These are phyloP conservation scores for Ganoderma sp. DNA, from an alignment of 1,284 basidiomycete genomes.

Conservation along the genomic window DNA sequence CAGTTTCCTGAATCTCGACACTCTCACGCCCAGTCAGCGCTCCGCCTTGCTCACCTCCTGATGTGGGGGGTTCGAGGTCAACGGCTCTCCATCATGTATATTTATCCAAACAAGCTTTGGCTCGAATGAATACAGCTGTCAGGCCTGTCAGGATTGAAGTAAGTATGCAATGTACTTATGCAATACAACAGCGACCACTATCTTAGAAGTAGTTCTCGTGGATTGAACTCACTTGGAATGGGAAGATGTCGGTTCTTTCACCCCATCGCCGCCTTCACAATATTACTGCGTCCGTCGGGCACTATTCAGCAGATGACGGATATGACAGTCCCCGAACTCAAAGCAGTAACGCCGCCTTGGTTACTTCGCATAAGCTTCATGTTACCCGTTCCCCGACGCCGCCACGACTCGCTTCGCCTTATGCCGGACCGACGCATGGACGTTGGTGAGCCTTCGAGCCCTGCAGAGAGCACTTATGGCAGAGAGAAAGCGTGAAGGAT, in stretches of 20 bases:
- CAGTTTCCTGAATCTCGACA: background rate
- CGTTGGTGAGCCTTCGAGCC: background rate
- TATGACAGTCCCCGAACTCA: background rate
- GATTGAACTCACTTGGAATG: background rate
- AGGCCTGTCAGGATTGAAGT: background rate
- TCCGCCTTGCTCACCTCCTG: no score
- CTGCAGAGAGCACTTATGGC: background rate
- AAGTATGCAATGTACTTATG: background rate
- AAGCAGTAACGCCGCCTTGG: slow-evolving; percentile 1
- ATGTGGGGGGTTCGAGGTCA: no score
- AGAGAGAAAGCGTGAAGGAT: background rate
- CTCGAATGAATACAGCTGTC: background rate
- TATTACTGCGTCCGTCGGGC: background rate
- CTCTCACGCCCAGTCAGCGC: background rate
- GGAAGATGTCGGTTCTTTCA: background rate
- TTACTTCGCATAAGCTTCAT: slow-evolving; percentile 6
- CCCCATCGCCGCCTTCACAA: background rate
- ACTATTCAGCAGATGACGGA: background rate
- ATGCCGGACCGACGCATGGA: background rate
- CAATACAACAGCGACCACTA: background rate
- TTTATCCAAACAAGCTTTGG: no score
- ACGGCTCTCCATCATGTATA: no score
- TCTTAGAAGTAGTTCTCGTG: background rate
- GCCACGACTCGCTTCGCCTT: background rate
- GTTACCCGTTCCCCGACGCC: slow-evolving; percentile 5